Conservation (phyloP, 768 basidiomycete species). For the Calocera viscosa region DNA sequence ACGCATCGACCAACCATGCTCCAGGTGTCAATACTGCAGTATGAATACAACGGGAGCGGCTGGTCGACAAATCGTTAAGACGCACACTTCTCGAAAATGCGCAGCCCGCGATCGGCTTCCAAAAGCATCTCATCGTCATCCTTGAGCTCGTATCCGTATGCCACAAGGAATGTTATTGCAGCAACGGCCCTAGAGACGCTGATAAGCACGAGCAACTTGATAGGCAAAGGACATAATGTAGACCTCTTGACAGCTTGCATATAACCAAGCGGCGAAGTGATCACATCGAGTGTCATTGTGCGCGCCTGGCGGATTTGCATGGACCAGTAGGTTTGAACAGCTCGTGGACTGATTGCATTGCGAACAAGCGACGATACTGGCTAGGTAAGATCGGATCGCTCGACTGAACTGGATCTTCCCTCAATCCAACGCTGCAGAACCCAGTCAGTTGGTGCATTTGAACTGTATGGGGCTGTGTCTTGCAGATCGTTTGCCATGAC, state of each 20-base stretch:
- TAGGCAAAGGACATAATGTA: no score
- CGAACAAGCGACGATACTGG: neutral
- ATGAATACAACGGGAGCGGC: neutral
- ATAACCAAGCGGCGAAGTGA: neutral
- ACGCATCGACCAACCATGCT: constrained; percentile 20
- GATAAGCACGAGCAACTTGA: no score
- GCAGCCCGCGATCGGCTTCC: neutral
- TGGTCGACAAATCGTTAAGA: no score
- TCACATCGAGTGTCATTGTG: neutral
- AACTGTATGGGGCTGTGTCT: no score
- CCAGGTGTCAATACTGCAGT: constrained; percentile 16
- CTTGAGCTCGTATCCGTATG: neutral
- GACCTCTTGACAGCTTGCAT: no score
- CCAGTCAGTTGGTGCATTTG: no score
- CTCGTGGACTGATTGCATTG: no score
- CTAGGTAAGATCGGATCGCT: neutral
- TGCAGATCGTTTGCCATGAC: neutral
- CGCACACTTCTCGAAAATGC: neutral
- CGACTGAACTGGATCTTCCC: no score
- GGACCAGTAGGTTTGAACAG: neutral
- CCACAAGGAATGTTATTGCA: neutral
- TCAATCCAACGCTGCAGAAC: neutral
- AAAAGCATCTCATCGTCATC: neutral
- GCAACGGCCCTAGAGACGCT: neutral
- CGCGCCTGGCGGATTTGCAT: neutral